Conservation (phyloP, 805 yeast genomes). For the Clavispora vitiphila region DNA sequence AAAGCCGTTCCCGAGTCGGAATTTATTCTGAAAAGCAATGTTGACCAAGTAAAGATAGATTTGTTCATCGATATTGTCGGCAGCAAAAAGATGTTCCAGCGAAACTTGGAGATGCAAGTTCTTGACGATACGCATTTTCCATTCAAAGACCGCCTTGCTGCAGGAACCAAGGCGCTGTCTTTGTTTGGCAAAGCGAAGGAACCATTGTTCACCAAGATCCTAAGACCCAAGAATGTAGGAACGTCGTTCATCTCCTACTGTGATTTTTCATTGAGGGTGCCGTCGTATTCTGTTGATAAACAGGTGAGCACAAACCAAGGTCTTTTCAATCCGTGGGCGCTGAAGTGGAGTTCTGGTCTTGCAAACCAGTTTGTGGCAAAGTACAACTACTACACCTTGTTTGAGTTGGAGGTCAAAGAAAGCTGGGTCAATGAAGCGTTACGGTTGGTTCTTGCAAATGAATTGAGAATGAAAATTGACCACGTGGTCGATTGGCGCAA, state of each 20-base stretch:
- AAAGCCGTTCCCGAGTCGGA: slow-evolving; percentile 17
- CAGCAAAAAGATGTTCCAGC: slow-evolving; percentile 33
- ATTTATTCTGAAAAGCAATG: slow-evolving; percentile 15
- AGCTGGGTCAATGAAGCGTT: slow-evolving; percentile 34
- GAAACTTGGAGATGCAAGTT: slow-evolving; percentile 21
- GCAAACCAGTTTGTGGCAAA: slow-evolving; percentile 24
- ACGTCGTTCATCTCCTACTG: slow-evolving; percentile 34
- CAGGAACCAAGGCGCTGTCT: slow-evolving; percentile 5
- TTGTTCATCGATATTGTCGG: slow-evolving; percentile 37
- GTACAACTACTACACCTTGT: slow-evolving; percentile 33
- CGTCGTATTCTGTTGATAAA: slow-evolving; percentile 32
- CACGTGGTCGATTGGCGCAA: slow-evolving; percentile 35
- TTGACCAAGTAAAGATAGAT: slow-evolving; percentile 28
- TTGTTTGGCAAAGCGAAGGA: slow-evolving; percentile 27
- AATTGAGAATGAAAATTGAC: slow-evolving; percentile 28
- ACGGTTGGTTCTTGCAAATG: slow-evolving; percentile 19
- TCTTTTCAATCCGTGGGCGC: slow-evolving; percentile 31
- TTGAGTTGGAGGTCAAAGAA: slow-evolving; percentile 21
- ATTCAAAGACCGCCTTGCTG: slow-evolving; percentile 14
- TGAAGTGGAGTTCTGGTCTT: slow-evolving; percentile 28
- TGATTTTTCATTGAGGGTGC: slow-evolving; percentile 23
- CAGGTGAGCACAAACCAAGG: slow-evolving; percentile 17
- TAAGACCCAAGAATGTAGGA: slow-evolving; percentile 33
- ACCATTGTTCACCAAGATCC: slow-evolving; percentile 27
- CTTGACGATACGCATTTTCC: slow-evolving; percentile 30